A percentile compares a stretch with the other conserved stretches of the same genome.
Evolutionary conservation across 2,329 filamentous ascomycete species (phyloP).

Genomic region (Curvularia spicifera): DNA sequence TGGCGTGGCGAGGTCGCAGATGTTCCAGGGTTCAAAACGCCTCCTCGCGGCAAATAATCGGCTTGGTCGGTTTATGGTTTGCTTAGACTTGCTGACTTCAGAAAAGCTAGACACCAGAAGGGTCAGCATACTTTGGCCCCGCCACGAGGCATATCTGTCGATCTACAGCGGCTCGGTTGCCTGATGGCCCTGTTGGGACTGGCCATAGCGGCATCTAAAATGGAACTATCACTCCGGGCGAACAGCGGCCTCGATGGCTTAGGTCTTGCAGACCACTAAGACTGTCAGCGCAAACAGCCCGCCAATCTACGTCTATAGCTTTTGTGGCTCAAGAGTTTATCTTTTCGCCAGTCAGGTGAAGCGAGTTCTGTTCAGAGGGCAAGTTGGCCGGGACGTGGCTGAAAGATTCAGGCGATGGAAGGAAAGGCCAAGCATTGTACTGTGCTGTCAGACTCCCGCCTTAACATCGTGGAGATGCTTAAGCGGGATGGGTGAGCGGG

Average conservation of each 20-base stretch:
- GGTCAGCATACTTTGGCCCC: background rate
- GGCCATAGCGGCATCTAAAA: background rate
- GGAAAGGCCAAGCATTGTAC: background rate
- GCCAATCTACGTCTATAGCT: background rate
- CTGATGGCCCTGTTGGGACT: background rate
- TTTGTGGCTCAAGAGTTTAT: background rate
- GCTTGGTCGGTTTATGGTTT: background rate
- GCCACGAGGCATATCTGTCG: background rate
- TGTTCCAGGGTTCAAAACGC: background rate
- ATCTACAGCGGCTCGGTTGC: slow-evolving; percentile 4
- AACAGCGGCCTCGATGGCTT: background rate
- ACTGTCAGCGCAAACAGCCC: background rate
- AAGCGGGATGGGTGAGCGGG: background rate
- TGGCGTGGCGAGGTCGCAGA: background rate
- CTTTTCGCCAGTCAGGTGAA: background rate
- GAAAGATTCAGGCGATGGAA: background rate
- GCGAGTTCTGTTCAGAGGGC: background rate
- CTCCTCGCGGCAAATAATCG: slow-evolving; percentile 7
- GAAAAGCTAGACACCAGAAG: background rate
- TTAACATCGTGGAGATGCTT: background rate
- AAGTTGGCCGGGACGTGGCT: background rate
- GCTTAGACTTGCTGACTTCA: slow-evolving; percentile 3
- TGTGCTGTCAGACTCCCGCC: background rate
- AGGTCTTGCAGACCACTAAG: background rate
- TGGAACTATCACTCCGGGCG: background rate